A percentile compares a stretch with the other conserved stretches of the same genome.
phyloP scores from a whole-genome alignment of 805 yeast genomes.

The Candida rishiriensis region DNA sequence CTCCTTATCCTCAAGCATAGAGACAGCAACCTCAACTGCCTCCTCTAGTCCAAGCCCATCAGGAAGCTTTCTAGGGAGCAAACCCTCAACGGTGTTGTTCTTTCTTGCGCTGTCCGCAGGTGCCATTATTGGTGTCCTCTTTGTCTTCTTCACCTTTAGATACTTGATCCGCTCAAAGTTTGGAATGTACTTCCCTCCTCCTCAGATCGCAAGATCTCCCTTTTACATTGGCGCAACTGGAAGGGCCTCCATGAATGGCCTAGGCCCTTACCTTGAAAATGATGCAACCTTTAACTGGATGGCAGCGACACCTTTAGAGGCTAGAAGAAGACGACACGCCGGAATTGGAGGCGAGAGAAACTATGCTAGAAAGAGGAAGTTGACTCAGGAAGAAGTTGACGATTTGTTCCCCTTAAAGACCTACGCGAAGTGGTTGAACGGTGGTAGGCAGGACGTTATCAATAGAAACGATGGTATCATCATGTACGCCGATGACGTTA shows the following conservation, averaged over 20 bases:
- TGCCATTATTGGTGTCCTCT: slow-evolving; percentile 48
- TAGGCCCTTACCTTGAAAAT: slow-evolving; percentile 21
- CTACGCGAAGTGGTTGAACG: slow-evolving; percentile 56
- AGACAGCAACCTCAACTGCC: slow-evolving; percentile 1
- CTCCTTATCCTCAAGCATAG: neutral
- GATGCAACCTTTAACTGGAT: slow-evolving; percentile 8
- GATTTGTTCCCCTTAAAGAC: slow-evolving; percentile 53
- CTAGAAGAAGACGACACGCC: slow-evolving; percentile 2
- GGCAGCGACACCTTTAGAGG: slow-evolving; percentile 5
- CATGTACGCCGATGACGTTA: slow-evolving; percentile 36
- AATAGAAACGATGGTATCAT: slow-evolving; percentile 36
- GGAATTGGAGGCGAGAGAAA: slow-evolving; percentile 30
- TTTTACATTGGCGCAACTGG: slow-evolving; percentile 23
- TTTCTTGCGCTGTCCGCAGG: slow-evolving; percentile 63
- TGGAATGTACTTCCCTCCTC: slow-evolving; percentile 46
- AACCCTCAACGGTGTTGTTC: slow-evolving; percentile 61
- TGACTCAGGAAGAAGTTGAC: slow-evolving; percentile 55
- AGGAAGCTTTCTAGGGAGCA: slow-evolving; percentile 32
- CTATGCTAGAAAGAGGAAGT: slow-evolving; percentile 41
- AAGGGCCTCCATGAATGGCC: slow-evolving; percentile 22
- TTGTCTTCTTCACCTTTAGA: slow-evolving; percentile 56
- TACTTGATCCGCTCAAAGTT: slow-evolving; percentile 54
- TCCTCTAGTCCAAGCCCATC: slow-evolving; percentile 1
- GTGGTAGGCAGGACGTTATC: slow-evolving; percentile 52
- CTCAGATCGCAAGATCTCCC: slow-evolving; percentile 20